A percentile compares a stretch with the other conserved stretches of the same genome.
Evolutionary conservation across 2,329 filamentous ascomycete genomes (phyloP).

Genomic region (Fusarium sp.): DNA sequence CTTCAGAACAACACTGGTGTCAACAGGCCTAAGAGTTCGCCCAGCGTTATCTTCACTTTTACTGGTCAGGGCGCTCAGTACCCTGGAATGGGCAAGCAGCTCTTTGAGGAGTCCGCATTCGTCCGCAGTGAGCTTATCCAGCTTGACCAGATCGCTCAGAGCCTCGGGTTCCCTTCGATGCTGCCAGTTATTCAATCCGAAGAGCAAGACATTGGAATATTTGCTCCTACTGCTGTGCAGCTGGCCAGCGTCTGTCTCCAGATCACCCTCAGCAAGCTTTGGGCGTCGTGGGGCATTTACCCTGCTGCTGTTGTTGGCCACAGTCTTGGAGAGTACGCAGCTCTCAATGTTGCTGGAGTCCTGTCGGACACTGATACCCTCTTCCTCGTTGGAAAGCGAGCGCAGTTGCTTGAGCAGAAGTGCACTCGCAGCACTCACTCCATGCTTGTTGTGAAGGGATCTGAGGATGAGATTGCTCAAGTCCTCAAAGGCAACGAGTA

Average conservation of each 20-base stretch:
- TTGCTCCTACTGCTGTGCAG: constrained; percentile 46
- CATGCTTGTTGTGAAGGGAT: constrained; percentile 50
- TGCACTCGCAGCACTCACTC: constrained; percentile 55
- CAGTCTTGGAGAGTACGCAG: constrained; percentile 53
- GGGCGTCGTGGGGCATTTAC: constrained; percentile 51
- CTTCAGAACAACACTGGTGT: constrained; percentile 14
- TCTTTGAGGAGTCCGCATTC: constrained; percentile 45
- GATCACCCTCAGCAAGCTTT: constrained; percentile 55
- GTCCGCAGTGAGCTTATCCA: constrained; percentile 49
- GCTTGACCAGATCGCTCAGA: constrained; percentile 44
- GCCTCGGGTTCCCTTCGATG: constrained; percentile 53
- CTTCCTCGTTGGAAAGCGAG: constrained; percentile 70
- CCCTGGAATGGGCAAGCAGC: constrained; percentile 45
- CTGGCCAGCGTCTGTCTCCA: constrained; percentile 52
- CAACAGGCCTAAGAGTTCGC: constrained; percentile 20
- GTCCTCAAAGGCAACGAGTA: constrained; percentile 40
- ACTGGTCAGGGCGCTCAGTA: constrained; percentile 57
- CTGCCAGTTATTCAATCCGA: constrained; percentile 18
- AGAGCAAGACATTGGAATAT: constrained; percentile 22
- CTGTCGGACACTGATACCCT: constrained; percentile 70
- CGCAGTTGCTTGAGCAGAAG: constrained; percentile 63
- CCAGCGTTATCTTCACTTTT: constrained; percentile 51
- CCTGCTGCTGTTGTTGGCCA: constrained; percentile 60
- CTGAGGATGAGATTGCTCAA: constrained; percentile 12
- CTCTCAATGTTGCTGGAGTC: constrained; percentile 70